Evolutionary conservation across 2,329 filamentous ascomycete genomes (phyloP), one percentile per base, ranked within the genome.

Genomic region (Tolypocladium ovalisporum): DNA sequence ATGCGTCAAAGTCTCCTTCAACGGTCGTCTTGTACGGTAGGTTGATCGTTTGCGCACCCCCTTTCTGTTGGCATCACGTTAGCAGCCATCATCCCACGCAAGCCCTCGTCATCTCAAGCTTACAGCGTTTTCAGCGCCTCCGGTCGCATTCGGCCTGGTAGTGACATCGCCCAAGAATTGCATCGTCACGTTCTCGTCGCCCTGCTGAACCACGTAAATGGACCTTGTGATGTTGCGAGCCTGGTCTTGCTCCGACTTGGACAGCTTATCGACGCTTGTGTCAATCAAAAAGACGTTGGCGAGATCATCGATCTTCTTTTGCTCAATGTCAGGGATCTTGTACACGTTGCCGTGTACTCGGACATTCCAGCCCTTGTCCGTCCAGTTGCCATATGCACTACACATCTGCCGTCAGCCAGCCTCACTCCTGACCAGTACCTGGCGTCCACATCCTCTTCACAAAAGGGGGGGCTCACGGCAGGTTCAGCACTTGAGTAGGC

Each of bases 311-410:
- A 92, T 74, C 63, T 83, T 88, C 37, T 76, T 73, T 62, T 83
- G 76, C 1, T 79, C 80, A 37, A 88, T 85, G 59, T 88, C 81
- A 1, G 88, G 88, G 60, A 87, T 81, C 70, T 90, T 91, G 77
- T 86, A 92, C n/a, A 91, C 85, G 65, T 90, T 90, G 63, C 88
- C 89, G 62, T 88, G 88, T 61, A 91, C 82, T 34, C 87, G 80
- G 4, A 91, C 78, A 61, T 85, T 89, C 89, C 89, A 92, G 37
- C 86, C 86, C 58, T 83, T 71, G n/a, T 85, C 76, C 1, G 88
- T 91, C 84, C 86, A 92, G 62, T 92, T 92, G n/a, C 79, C 88
- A 62, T 87, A 87, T 13, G 76, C 75, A n/a, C 76, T 79, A 55
- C 7, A 32, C 19, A 40, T 2, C 19, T 27, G 19, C 42, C 29